These are phyloP conservation scores for Eimeria maxima DNA, from an alignment of 169 alveolate species.

Conservation along the genomic window DNA sequence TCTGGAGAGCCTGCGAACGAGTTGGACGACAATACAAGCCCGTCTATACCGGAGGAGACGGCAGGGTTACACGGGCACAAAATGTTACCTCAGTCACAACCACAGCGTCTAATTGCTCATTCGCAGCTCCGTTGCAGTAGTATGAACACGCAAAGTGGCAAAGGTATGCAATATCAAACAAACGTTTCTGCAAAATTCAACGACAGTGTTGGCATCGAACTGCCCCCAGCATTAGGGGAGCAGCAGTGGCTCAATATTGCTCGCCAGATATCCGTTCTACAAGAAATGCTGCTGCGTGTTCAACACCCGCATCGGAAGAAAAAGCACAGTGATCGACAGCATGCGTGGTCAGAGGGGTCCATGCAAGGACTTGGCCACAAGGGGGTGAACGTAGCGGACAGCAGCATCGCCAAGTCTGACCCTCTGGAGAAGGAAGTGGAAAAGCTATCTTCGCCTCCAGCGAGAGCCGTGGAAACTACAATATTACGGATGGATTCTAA, in stretches of 20 bases:
- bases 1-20: not conserved
- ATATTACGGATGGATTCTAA: not conserved
- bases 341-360: not conserved
- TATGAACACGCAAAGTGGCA: not conserved
- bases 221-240: conserved; percentile 45
- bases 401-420: not conserved
- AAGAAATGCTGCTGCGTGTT: conserved; percentile 1
- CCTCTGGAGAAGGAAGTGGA: not conserved
- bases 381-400: not conserved
- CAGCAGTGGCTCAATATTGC: conserved; percentile 63
- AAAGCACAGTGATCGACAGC: not conserved
- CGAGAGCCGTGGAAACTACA: not conserved
- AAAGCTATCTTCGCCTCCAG: not conserved
- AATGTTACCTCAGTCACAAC: conserved; percentile 32
- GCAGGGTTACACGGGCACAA: not conserved
- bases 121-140: conserved; percentile 10
- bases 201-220: not conserved
- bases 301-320: conserved; percentile 24
- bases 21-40: conserved; percentile 4
- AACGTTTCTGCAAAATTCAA: not conserved
- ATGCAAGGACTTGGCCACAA: not conserved
- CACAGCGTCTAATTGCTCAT: conserved; percentile 68
- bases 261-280: conserved; percentile 20
- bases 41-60: conserved; percentile 66
- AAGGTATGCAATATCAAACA: not conserved